Base-by-base conservation (phyloP, 2,329 filamentous ascomycete species). In the Alternaria sp. region DNA sequence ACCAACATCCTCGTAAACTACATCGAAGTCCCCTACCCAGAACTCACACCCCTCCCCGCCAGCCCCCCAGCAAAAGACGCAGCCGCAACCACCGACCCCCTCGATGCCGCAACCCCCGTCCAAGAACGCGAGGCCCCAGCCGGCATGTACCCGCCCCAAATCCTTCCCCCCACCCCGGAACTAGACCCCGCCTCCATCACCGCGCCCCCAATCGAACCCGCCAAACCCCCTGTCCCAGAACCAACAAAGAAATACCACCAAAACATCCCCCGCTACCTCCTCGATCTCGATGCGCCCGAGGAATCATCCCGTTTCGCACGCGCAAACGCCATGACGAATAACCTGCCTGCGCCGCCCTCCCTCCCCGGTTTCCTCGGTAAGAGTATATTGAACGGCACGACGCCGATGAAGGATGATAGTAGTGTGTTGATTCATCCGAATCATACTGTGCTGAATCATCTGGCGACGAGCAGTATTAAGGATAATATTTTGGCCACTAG, bases 1-100 rank as follows among this genome's bases (percentile, higher is more conserved):
- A 96, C 93, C 68, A 98, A 98, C 82, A 97, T 97, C 77, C 86
- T 99, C 17, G 95, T 99, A 81, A 99, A 99, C 82, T 99, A 98
- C 79, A 93, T 99, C 75, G 96, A 99, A 83, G 92, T 98, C 66
- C 92, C 87, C 73, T 89, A 92, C 36, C 90, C 93, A 59, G 91
- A 94, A 74, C 81, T 90, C 28, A 46, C 45, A 5, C 83, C 84
- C 11, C 59, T 68, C 30, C 61, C 70, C 43, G 62, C 62, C 36
- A 66, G 71, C 26, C 67, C 62, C 28, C 62, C 66, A 45, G 45
- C 69, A 11, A 69, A 69, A 40, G 36, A 40, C 36, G 9, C 30
- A 13, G 8, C 19, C 49, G 15, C 28, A 11, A 6, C 49, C 3
- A 59, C 71, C 45, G 68, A 71, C 28, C 61, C 66, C 46, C 49